phyloP scores from a whole-genome alignment of 768 basidiomycete species.

The Candolleomyces eurysporus region DNA sequence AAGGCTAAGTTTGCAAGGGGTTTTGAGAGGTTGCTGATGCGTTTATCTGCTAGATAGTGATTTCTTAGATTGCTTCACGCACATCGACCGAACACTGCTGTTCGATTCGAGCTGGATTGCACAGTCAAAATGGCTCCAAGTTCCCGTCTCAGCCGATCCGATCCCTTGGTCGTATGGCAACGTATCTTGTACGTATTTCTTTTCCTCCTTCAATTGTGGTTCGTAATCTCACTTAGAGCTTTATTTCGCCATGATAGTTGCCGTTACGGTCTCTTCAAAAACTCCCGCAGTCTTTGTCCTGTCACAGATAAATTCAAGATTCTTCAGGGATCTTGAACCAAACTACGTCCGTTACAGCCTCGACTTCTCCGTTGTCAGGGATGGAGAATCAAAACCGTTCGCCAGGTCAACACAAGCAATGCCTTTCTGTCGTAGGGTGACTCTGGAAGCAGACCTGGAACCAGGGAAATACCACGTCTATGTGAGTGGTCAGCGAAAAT shows the following conservation, averaged over 20 bases:
- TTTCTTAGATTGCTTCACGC: conserved; percentile 41
- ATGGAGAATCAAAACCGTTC: conserved; percentile 37
- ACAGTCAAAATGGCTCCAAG: conserved; percentile 48
- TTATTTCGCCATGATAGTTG: conserved; percentile 29
- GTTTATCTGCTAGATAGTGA: conserved; percentile 28
- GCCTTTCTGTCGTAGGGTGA: conserved; percentile 39
- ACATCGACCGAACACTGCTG: conserved; percentile 42
- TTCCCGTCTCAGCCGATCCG: conserved; percentile 36
- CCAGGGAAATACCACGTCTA: conserved; percentile 45
- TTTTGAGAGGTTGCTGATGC: conserved; percentile 3
- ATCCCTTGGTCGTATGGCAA: conserved; percentile 54
- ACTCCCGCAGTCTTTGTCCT: conserved; percentile 49
- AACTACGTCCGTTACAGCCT: conserved; percentile 43
- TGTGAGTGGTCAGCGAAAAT: conserved; percentile 21
- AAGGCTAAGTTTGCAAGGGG: neutral
- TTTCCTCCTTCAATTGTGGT: neutral
- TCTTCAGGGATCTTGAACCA: conserved; percentile 41
- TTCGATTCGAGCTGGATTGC: conserved; percentile 47
- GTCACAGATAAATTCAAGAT: conserved; percentile 49
- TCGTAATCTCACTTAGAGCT: neutral
- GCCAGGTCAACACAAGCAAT: conserved; percentile 34
- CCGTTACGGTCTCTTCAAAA: conserved; percentile 38
- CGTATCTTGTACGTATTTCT: conserved; percentile 43
- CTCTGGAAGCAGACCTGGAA: conserved; percentile 39
- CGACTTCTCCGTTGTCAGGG: conserved; percentile 50